Evolutionary conservation across 1,284 basidiomycete species (phyloP).

Genomic region (Apiotrichum montevideense): DNA sequence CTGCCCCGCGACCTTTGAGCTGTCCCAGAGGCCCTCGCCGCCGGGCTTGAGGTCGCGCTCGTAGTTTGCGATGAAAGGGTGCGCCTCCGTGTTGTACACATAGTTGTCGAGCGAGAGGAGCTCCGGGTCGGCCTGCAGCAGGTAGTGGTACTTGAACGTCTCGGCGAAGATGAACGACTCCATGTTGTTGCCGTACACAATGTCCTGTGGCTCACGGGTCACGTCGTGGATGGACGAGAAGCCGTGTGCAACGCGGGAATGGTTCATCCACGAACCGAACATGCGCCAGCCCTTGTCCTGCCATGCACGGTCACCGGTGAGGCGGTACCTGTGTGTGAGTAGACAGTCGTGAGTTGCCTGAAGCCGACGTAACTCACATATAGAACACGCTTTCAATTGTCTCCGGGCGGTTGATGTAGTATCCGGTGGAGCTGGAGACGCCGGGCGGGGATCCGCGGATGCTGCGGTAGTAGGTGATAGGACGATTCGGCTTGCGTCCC

Average conservation of each 20-base stretch:
- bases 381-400: conserved; percentile 55
- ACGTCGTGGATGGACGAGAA: conserved; percentile 49
- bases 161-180: conserved; percentile 55
- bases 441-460: conserved; percentile 40
- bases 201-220: conserved; percentile 29
- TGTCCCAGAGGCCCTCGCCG: conserved; percentile 32
- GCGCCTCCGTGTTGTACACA: conserved; percentile 52
- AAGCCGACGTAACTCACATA: conserved; percentile 31
- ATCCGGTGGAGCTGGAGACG: conserved; percentile 19
- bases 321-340: conserved; percentile 49
- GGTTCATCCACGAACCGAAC: conserved; percentile 54
- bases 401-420: conserved; percentile 51
- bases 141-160: conserved; percentile 52
- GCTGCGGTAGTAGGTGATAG: conserved; percentile 32
- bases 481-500: conserved; percentile 25
- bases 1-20: conserved; percentile 5
- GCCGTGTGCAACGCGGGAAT: conserved; percentile 42
- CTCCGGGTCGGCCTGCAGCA: conserved; percentile 52
- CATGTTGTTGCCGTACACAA: conserved; percentile 41
- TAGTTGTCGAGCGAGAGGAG: conserved; percentile 54
- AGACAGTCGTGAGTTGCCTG: neutral
- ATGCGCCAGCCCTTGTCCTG: conserved; percentile 57
- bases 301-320: conserved; percentile 54
- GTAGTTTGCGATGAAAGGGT: conserved; percentile 40
- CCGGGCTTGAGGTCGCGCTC: conserved; percentile 29